Evolutionary conservation across 2,329 filamentous ascomycete species (phyloP), one percentile per base, ranked within the genome.

Genomic region (Pseudofabraea citricarpa): DNA sequence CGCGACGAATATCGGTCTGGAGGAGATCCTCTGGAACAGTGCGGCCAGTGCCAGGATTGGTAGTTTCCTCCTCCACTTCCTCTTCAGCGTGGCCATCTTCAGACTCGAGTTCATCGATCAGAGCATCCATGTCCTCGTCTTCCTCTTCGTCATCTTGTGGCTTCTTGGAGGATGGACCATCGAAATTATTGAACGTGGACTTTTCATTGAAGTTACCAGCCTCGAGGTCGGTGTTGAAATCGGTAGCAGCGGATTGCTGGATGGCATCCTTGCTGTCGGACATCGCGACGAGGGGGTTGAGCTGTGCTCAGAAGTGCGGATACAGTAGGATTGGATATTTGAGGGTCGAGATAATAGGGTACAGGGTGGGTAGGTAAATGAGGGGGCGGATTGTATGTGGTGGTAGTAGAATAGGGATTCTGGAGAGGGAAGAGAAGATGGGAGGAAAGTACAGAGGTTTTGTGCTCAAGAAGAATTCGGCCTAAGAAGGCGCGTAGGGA

Each of bases 51-150:
- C 74, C 78, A 31, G 73, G 71, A 22, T 70, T 65, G 24, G 66
- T 69, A 49, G 10, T 7, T 8, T 72, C 73, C 35, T 75, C 68
- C 31, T 74, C 69, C 39, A 74, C 81, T 46, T 85, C 81, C 32
- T 81, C 80, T 21, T 83, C 72, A 15, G 74, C 71, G 42, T 77
- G 79, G 43, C 83, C 87, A 65, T 93, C 87, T 56, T 88, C 74
- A 32, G 83, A 89, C 69, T 93, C 85, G 54, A 94, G 83, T 58
- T 93, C 88, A 64, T 90, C 85, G 55, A 95, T 94, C 59, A 95
- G 75, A 59, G 83, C 81, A 61, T 94, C 87, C 55, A 95, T 89
- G 63, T 91, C 85, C 69, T 89, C 85, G 57, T 89, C 85, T 36
- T 87, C 85, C 18, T 90, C 84, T 38, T 87, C 83, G 5, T 83